Evolutionary conservation across 345 rosid genomes (phyloP), one percentile per base, ranked within the genome.

Genomic region (Populus pruinosa): DNA sequence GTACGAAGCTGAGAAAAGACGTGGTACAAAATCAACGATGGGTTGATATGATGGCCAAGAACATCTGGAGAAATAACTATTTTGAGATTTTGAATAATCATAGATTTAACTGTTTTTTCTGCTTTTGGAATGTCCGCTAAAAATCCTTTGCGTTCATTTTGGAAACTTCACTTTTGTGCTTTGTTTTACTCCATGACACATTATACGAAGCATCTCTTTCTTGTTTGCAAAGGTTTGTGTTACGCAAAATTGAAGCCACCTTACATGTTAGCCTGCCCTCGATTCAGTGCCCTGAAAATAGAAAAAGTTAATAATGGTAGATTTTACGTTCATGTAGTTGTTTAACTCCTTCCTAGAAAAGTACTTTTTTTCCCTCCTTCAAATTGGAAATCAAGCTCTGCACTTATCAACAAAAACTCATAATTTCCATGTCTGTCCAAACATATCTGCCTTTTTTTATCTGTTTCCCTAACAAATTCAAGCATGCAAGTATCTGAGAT

Each of bases 181-280:
- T 55, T 17, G 47, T 74, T 64, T 80, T 16, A 50, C 66, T 72
- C 70, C 77, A 38, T 74, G 44, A 27, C 56, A 18, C 71, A 50
- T 63, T 53, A 12, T 72, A 66, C 64, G 64, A 83, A 82, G 77
- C 78, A 82, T 76, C 72, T 68, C 75, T 80, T 82, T 63, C 81
- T 82, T 79, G 67, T 64, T 74, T 47, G 5, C 41, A 33, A 78
- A 74, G 78, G 25, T 70, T 78, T 25, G 25, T 73, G 56, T 70
- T 67, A 70, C 72, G 78, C 31, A 55, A 73, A 65, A 79, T 80
- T 70, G 69, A 83, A 71, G 77, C 73, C 64, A 70, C 47, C 61
- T 33, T n/a, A 20, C 43, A 69, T 13, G 44, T 67, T 67, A 20
- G 43, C 36, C 43, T 73, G 5, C 39, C 66, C 29, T 21, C 16